phyloP scores from a whole-genome alignment of 371 early-diverging fungal species.

The Rhizopus microsporus region DNA sequence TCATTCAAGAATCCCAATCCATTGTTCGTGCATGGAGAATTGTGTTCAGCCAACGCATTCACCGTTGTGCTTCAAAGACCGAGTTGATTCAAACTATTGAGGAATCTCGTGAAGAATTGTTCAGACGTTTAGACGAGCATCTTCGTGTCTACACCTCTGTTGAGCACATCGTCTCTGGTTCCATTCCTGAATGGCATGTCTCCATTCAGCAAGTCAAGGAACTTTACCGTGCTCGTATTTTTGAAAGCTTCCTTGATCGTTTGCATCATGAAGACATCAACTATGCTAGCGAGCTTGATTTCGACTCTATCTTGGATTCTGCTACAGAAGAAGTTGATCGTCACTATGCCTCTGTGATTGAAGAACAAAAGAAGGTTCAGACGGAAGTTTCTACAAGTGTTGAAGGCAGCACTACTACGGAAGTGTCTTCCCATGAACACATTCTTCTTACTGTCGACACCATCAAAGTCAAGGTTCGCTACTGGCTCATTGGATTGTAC shows the following conservation, averaged over 20 bases:
- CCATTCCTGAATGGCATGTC: slow-evolving; percentile 32
- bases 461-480: slow-evolving; percentile 36
- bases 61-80: slow-evolving; percentile 32
- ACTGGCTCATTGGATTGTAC: slow-evolving; percentile 32
- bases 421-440: slow-evolving; percentile 15
- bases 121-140: slow-evolving; percentile 37
- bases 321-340: slow-evolving; percentile 30
- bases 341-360: slow-evolving; percentile 22
- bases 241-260: slow-evolving; percentile 31
- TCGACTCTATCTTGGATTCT: slow-evolving; percentile 19
- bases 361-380: slow-evolving; percentile 16
- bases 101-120: slow-evolving; percentile 33
- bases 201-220: slow-evolving; percentile 39
- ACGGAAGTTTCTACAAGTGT: slow-evolving; percentile 2
- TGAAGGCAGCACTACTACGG: slow-evolving; percentile 2
- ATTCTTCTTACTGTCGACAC: slow-evolving; percentile 31
- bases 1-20: slow-evolving; percentile 31
- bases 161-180: slow-evolving; percentile 22
- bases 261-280: slow-evolving; percentile 18
- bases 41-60: slow-evolving; percentile 32
- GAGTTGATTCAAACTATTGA: slow-evolving; percentile 28
- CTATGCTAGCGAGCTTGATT: slow-evolving; percentile 19
- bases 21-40: slow-evolving; percentile 44
- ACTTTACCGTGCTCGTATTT: slow-evolving; percentile 36
- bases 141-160: slow-evolving; percentile 30